Evolutionary conservation across 169 alveolate genomes (phyloP).

Genomic region (Cryptosporidium muris): DNA sequence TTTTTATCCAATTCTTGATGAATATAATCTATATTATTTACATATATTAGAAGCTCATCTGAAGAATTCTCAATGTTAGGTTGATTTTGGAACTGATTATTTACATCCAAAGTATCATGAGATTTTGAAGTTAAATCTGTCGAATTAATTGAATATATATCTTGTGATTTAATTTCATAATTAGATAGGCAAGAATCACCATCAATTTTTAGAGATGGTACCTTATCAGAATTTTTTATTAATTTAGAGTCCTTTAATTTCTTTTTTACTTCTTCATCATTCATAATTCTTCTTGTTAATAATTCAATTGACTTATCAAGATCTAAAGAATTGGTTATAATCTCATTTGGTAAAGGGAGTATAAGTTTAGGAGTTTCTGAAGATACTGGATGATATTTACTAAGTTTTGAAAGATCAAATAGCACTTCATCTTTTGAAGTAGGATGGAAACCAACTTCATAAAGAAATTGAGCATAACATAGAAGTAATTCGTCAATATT

Average conservation of each 20-base stretch:
- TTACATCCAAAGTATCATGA: neutral
- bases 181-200: too few species aligned
- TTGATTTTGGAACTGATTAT: neutral
- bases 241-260: too few species aligned
- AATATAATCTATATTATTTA: neutral
- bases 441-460: constrained; percentile 29
- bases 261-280: too few species aligned
- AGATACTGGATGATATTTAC: constrained; percentile 9
- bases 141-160: too few species aligned
- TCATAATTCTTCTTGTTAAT: too few species aligned
- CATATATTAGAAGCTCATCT: neutral
- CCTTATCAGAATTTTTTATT: too few species aligned
- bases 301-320: too few species aligned
- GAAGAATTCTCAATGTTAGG: neutral
- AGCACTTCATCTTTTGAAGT: constrained; percentile 11
- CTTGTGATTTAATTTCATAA: too few species aligned
- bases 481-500: neutral
- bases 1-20: constrained; percentile 6
- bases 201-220: too few species aligned
- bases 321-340: neutral
- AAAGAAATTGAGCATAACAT: constrained; percentile 30
- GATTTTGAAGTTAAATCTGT: too few species aligned
- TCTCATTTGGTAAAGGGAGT: constrained; percentile 8
- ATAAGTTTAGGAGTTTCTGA: constrained; percentile 4
- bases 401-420: constrained; percentile 9